phyloP scores from a whole-genome alignment of 2,329 filamentous ascomycete genomes.

The Neofusicoccum umdonicola region DNA sequence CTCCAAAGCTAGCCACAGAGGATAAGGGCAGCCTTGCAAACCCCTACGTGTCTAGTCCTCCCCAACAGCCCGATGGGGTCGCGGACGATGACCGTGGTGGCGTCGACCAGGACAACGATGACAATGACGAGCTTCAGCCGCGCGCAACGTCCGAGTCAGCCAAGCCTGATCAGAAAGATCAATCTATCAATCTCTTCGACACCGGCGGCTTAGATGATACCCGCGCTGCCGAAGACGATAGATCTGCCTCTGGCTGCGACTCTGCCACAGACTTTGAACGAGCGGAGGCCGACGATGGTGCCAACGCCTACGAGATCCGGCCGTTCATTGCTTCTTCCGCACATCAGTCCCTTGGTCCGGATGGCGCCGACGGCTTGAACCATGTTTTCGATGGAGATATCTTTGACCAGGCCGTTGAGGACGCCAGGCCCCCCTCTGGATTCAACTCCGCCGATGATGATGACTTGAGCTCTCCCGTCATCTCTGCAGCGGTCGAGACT shows the following conservation, averaged over 20 bases:
- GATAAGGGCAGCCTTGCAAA: not conserved
- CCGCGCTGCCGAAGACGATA: too few relatives aligned
- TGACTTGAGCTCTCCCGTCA: constrained; percentile 18
- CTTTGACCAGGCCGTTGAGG: not conserved
- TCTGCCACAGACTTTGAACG: too few relatives aligned
- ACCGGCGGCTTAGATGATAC: too few relatives aligned
- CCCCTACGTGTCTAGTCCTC: not conserved
- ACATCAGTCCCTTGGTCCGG: not conserved
- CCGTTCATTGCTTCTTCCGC: not conserved
- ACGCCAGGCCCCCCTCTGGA: not conserved
- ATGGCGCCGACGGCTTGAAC: not conserved
- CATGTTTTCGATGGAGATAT: not conserved
- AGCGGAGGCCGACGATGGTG: too few relatives aligned
- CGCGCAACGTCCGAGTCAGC: too few relatives aligned
- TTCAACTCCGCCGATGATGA: constrained; percentile 23
- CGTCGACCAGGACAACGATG: not conserved
- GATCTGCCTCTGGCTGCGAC: too few relatives aligned
- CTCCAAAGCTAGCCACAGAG: not conserved
- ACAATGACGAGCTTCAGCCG: not conserved
- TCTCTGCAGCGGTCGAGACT: too few relatives aligned
- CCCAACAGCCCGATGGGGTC: not conserved
- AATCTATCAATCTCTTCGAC: too few relatives aligned
- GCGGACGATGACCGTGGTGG: not conserved
- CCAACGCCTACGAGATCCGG: too few relatives aligned
- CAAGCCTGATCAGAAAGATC: too few relatives aligned